Evolutionary conservation across 768 basidiomycete genomes (phyloP).

Genomic region (Leucocoprinus birnbaumii): DNA sequence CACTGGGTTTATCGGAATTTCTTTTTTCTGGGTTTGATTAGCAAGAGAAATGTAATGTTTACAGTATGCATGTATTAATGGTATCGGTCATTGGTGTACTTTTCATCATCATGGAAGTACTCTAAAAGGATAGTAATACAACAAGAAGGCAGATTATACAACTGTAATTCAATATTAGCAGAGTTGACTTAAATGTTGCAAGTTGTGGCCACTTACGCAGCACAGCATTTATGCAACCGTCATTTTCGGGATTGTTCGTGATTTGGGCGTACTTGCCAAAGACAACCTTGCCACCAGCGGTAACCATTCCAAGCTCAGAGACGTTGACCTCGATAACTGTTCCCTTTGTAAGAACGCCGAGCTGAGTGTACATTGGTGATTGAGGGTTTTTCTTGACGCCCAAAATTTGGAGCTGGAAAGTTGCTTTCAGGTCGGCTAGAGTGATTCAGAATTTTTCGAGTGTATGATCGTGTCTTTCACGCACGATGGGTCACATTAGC

Average conservation of each 20-base stretch:
- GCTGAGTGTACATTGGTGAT: conserved; percentile 95
- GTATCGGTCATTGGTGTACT: not conserved
- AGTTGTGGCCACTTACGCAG: conserved; percentile 59
- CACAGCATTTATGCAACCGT: conserved; percentile 94
- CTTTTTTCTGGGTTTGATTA: not conserved
- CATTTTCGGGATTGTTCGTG: conserved; percentile 94
- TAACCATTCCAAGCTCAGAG: conserved; percentile 97
- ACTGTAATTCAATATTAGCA: conserved; percentile 19
- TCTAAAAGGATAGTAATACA: conserved; percentile 12
- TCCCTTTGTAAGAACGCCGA: conserved; percentile 97
- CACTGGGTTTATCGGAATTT: not conserved
- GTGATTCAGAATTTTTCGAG: conserved; percentile 4
- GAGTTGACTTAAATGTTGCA: not conserved
- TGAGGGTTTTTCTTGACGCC: conserved; percentile 99
- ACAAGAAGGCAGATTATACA: conserved; percentile 19
- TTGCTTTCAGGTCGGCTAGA: conserved; percentile 93
- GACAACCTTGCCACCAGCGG: conserved; percentile 92
- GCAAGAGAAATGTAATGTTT: not conserved
- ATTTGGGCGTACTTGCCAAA: conserved; percentile 93
- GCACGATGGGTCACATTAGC: conserved; percentile 98
- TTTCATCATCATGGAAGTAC: conserved; percentile 10
- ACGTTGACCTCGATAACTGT: conserved; percentile 99
- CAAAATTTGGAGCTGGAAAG: conserved; percentile 96
- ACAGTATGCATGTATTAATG: not conserved
- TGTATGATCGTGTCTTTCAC: conserved; percentile 19